These are phyloP conservation scores for Hypoxylon sp. DNA, from an alignment of 2,329 filamentous ascomycete genomes.

Conservation along the genomic window DNA sequence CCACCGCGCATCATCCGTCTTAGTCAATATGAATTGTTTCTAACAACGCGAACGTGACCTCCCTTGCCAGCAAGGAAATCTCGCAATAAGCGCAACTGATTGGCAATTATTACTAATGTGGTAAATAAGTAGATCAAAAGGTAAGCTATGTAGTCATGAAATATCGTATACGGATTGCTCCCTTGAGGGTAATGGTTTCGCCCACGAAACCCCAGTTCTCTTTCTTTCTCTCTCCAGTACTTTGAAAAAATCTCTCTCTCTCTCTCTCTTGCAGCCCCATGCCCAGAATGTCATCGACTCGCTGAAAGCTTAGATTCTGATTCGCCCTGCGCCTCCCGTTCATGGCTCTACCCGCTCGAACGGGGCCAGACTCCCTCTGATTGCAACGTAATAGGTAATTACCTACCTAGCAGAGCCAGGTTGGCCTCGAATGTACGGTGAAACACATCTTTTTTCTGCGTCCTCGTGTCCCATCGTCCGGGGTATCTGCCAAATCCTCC, in stretches of 20 bases:
- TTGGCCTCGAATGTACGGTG: conserved; percentile 33
- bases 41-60: conserved; percentile 23
- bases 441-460: conserved; percentile 21
- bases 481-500: conserved; percentile 48
- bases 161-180: conserved; percentile 41
- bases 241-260: conserved; percentile 27
- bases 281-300: conserved; percentile 28
- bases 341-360: conserved; percentile 31
- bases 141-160: conserved; percentile 40
- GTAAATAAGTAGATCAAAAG: conserved; percentile 33
- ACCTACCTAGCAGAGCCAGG: conserved; percentile 39
- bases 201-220: conserved; percentile 22
- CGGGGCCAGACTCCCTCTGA: conserved; percentile 29
- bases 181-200: conserved; percentile 19
- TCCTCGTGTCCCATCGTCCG: conserved; percentile 33
- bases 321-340: conserved; percentile 30
- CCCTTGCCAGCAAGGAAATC: conserved; percentile 11
- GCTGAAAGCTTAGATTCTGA: conserved; percentile 21
- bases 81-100: conserved; percentile 22
- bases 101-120: conserved; percentile 41
- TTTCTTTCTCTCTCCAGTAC: conserved; percentile 11
- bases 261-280: conserved; percentile 35
- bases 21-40: not conserved
- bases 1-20: conserved; percentile 8
- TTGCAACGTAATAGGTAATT: conserved; percentile 31